phyloP scores from a whole-genome alignment of 176 grass and related monocot species.

The Dactylis glomerata region DNA sequence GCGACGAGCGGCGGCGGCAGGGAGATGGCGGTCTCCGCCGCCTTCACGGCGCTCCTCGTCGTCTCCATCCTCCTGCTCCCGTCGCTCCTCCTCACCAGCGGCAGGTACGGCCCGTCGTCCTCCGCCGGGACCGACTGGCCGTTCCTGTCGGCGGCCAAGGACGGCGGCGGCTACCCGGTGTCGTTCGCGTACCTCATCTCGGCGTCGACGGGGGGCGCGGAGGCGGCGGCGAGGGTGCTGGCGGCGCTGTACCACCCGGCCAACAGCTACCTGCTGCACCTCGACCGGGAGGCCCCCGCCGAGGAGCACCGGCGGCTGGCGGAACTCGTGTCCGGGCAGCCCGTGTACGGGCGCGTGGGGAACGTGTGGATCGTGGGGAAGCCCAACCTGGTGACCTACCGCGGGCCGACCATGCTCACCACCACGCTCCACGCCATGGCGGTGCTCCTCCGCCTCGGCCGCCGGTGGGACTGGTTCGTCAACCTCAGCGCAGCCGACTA shows the following conservation, averaged over 20 bases:
- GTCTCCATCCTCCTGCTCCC: constrained; percentile 75
- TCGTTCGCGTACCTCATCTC: constrained; percentile 95
- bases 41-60: constrained; percentile 56
- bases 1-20: constrained; percentile 26
- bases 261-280: constrained; percentile 88
- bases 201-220: constrained; percentile 65
- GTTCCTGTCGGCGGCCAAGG: neutral
- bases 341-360: constrained; percentile 47
- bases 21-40: constrained; percentile 44
- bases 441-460: constrained; percentile 61
- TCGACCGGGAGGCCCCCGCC: constrained; percentile 67
- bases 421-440: constrained; percentile 92
- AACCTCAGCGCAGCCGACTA: constrained; percentile 98
- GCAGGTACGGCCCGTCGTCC: neutral
- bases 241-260: constrained; percentile 89
- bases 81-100: constrained; percentile 47
- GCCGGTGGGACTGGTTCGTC: constrained; percentile 94
- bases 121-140: neutral
- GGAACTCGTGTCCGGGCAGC: constrained; percentile 48
- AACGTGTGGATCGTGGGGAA: constrained; percentile 85
- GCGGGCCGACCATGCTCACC: constrained; percentile 92
- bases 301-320: constrained; percentile 61
- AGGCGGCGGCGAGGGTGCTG: constrained; percentile 51
- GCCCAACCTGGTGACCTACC: constrained; percentile 88
- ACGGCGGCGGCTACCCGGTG: constrained; percentile 49